Percentiles rank a stretch among this genome's conserved stretches.
These are phyloP conservation scores for Trypanosomatidae sp. DNA, from an alignment of 208 protist species.

Conservation along the genomic window DNA sequence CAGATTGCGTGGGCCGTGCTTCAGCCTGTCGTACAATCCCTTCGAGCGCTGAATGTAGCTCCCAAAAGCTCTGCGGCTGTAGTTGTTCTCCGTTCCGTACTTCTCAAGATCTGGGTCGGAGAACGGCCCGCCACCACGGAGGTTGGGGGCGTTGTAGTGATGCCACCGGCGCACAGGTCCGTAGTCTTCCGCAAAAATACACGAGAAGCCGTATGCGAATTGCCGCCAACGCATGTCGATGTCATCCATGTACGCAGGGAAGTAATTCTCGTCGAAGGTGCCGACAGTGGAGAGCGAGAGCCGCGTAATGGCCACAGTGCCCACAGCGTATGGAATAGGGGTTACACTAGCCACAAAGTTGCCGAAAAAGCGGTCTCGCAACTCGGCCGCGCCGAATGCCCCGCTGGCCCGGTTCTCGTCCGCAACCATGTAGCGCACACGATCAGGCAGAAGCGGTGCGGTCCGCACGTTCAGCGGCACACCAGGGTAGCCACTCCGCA, in stretches of 20 bases:
- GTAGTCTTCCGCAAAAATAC: conserved; percentile 4
- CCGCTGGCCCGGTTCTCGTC: conserved; percentile 21
- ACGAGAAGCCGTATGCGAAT: conserved; percentile 2
- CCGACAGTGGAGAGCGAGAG: conserved; percentile 29
- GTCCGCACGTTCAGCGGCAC: conserved; percentile 35
- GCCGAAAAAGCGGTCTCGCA: conserved; percentile 22
- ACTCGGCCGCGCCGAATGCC: background rate
- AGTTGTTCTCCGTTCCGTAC: conserved; percentile 30
- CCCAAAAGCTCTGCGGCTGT: conserved; percentile 15
- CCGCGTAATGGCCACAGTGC: conserved; percentile 28
- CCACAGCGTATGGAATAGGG: conserved; percentile 7
- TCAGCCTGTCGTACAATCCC: conserved; percentile 17
- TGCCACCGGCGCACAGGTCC: conserved; percentile 7
- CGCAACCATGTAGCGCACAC: conserved; percentile 28
- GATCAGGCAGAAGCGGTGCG: conserved; percentile 35
- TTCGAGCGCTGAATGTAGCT: conserved; percentile 4
- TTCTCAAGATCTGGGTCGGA: background rate
- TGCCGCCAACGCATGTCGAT: conserved; percentile 32
- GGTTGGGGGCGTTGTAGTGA: conserved; percentile 27
- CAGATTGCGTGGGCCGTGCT: conserved; percentile 16
- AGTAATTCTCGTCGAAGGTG: conserved; percentile 51
- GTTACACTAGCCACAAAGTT: conserved; percentile 26
- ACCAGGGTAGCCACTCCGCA: conserved; percentile 31
- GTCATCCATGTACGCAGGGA: conserved; percentile 45
- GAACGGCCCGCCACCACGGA: conserved; percentile 14